phyloP scores from a whole-genome alignment of 306 rosid species.

The Sechiopsis laciniata region DNA sequence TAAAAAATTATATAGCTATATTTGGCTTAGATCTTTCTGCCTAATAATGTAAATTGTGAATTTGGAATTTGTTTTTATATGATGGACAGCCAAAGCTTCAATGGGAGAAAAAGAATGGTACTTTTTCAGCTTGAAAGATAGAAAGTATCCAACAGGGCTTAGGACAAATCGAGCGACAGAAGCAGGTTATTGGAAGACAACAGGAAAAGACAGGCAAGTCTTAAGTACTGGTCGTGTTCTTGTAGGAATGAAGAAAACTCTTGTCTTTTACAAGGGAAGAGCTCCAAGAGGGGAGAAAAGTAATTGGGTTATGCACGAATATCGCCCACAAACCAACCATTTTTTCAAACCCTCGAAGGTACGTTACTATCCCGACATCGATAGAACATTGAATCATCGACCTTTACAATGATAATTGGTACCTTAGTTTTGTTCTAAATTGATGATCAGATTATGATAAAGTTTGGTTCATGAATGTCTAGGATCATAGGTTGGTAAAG shows the following conservation, averaged over 20 bases:
- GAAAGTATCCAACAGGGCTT: constrained; percentile 88
- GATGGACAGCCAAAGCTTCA: constrained; percentile 53
- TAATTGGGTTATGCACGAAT: constrained; percentile 98
- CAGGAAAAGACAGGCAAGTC: constrained; percentile 88
- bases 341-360: constrained; percentile 59
- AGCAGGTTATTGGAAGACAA: constrained; percentile 92
- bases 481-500: too few relatives aligned
- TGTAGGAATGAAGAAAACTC: constrained; percentile 94
- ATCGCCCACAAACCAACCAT: constrained; percentile 54
- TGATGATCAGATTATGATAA: too few relatives aligned
- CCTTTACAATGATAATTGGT: too few relatives aligned
- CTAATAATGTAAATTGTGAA: too few relatives aligned
- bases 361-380: not conserved
- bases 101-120: constrained; percentile 97
- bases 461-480: too few relatives aligned
- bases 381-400: too few relatives aligned
- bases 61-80: not conserved
- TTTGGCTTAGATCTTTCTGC: too few relatives aligned
- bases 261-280: constrained; percentile 83
- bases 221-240: constrained; percentile 29
- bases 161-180: constrained; percentile 86
- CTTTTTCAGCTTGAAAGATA: constrained; percentile 69
- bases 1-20: too few relatives aligned
- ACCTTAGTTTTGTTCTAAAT: too few relatives aligned
- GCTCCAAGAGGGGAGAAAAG: constrained; percentile 94